phyloP scores from a whole-genome alignment of 345 rosid genomes.

The Corchorus olitorius region DNA sequence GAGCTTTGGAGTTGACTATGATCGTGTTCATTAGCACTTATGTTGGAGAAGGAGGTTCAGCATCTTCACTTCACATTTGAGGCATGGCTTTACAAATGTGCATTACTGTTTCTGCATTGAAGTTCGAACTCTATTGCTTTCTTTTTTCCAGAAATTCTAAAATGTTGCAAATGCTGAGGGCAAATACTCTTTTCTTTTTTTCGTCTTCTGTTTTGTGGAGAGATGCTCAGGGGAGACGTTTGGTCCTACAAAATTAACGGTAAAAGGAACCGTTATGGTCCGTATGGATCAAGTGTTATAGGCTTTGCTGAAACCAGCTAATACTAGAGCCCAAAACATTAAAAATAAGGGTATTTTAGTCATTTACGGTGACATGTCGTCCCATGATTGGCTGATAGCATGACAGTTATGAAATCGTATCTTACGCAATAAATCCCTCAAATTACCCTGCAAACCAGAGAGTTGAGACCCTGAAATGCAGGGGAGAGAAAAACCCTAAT shows the following conservation, averaged over 20 bases:
- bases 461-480: neutral
- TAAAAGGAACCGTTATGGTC: neutral
- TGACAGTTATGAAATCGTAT: neutral
- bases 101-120: neutral
- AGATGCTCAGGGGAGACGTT: too few species aligned
- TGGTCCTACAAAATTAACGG: neutral
- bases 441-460: neutral
- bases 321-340: neutral
- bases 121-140: neutral
- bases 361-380: neutral
- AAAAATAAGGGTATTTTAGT: neutral
- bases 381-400: neutral
- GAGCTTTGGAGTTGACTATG: neutral
- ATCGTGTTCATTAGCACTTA: neutral
- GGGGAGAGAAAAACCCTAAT: constrained; percentile 7
- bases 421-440: constrained; percentile 4
- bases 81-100: neutral
- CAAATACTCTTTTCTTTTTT: too few species aligned
- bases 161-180: neutral
- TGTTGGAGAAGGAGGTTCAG: too few species aligned
- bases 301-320: neutral
- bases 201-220: too few species aligned
- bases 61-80: neutral
- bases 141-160: neutral
- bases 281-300: neutral